Conservation (phyloP, 192 early-diverging fungal species). For the Chytriomyces sp. region DNA sequence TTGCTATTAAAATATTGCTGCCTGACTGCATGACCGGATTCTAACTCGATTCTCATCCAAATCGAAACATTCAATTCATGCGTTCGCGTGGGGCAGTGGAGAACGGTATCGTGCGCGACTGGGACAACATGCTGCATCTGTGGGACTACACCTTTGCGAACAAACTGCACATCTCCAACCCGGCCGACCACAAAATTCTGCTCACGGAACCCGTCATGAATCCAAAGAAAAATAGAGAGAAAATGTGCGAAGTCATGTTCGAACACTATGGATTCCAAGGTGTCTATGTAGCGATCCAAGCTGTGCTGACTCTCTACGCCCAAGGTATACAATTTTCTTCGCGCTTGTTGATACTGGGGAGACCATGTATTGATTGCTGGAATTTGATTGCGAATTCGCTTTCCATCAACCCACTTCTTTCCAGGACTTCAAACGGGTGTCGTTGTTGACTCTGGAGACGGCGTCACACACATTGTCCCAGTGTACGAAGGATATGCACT, state of each 20-base stretch:
- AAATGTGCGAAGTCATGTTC: conserved; percentile 96
- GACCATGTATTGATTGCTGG: too few relatives aligned
- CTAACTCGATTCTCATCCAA: too few relatives aligned
- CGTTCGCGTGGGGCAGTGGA: conserved; percentile 60
- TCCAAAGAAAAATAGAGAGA: conserved; percentile 86
- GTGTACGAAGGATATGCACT: conserved; percentile 96
- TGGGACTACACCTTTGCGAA: conserved; percentile 99
- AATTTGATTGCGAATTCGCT: neutral
- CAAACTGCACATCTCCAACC: conserved; percentile 84
- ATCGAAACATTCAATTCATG: too few relatives aligned
- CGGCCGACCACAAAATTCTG: conserved; percentile 87
- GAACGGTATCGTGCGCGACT: conserved; percentile 96
- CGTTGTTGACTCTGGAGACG: conserved; percentile 98
- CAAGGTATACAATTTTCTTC: conserved; percentile 68
- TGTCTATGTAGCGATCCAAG: conserved; percentile 95
- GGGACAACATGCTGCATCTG: conserved; percentile 93
- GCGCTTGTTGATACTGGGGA: too few relatives aligned
- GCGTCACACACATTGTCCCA: conserved; percentile 98
- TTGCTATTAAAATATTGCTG: too few relatives aligned
- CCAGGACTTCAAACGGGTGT: conserved; percentile 90
- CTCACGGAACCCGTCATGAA: conserved; percentile 98
- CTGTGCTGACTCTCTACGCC: conserved; percentile 96
- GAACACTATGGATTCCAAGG: conserved; percentile 94
- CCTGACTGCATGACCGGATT: too few relatives aligned
- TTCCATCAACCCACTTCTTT: conserved; percentile 8